Conservation (phyloP, 345 rosid genomes). For the Populus deltoides region DNA sequence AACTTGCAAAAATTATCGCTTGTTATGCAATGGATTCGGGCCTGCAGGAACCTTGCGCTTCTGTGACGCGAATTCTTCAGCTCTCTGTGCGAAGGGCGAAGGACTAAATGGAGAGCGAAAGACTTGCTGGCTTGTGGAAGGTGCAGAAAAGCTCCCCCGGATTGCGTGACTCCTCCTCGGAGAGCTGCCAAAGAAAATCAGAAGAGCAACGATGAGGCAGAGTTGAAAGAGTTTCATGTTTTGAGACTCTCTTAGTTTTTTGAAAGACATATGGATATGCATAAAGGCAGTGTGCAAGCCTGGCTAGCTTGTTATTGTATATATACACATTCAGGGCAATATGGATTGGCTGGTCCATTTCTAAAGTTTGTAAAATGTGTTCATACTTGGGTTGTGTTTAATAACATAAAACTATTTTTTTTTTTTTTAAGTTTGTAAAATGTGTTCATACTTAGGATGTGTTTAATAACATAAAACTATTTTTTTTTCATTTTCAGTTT, state of each 20-base stretch:
- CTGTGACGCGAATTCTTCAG: conserved; percentile 24
- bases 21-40: conserved; percentile 55
- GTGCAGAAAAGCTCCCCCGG: conserved; percentile 5
- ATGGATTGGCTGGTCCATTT: neutral
- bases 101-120: neutral
- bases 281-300: neutral
- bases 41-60: conserved; percentile 50
- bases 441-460: neutral
- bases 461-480: too few relatives aligned
- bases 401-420: too few relatives aligned
- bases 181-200: conserved; percentile 4
- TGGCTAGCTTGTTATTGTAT: neutral
- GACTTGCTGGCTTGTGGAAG: conserved; percentile 8
- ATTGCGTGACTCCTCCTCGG: neutral
- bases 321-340: neutral
- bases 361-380: neutral
- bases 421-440: neutral
- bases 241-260: neutral
- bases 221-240: conserved; percentile 12
- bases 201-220: neutral
- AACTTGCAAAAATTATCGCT: conserved; percentile 8
- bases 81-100: neutral
- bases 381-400: neutral
- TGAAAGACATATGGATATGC: neutral
- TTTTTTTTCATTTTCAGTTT: too few relatives aligned